Evolutionary conservation across 495 filamentous ascomycete species (phyloP), one percentile per base, ranked within the genome.

Genomic region (Hyphodiscus hymeniophilus): DNA sequence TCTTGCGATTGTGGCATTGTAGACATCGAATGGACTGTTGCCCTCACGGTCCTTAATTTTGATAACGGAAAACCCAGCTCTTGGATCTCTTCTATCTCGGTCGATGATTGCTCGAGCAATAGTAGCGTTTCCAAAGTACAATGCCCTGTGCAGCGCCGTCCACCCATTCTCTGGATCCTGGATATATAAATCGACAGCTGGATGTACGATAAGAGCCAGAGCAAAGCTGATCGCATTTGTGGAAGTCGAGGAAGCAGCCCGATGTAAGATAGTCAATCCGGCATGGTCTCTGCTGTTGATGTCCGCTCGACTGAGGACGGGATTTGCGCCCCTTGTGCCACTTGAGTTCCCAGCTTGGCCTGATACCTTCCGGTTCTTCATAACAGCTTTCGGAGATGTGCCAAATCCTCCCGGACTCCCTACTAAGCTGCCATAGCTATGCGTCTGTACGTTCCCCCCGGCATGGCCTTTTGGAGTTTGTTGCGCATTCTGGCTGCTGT

Each of bases 11-110:
- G 88, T 91, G 18, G 82, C 76, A 38, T 82, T 82, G 55, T 92
- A 95, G 13, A 97, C 70, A 60, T 97, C 91, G 50, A 95, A 94
- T 0, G 92, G 90, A 47, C 89, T 94, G 55, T 91, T 85, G 15
- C 94, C 94, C 62, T 95, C 90, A 38, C 84, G 81, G 56, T 98
- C 92, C 62, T 98, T 98, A 42, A 92, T 83, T 66, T 94, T 95
- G 55, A 96, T 91, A 21, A 95, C 66, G 24, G 79, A 79, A 26
- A 22, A 50, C 18, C 76, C 77, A 10, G 75, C 68, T 24, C 64
- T 61, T 1, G 75, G 75, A 55, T 90, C 83, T 33, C 71, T 73
- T 24, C 73, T 70, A 60, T 95, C 90, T 28, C 84, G 80, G 36
- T 79, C 73, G 51, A 98, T 76, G 35, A 97, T 77, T 11, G 81